phyloP scores from a whole-genome alignment of 1,284 basidiomycete genomes.

The Phlebopus sp. region DNA sequence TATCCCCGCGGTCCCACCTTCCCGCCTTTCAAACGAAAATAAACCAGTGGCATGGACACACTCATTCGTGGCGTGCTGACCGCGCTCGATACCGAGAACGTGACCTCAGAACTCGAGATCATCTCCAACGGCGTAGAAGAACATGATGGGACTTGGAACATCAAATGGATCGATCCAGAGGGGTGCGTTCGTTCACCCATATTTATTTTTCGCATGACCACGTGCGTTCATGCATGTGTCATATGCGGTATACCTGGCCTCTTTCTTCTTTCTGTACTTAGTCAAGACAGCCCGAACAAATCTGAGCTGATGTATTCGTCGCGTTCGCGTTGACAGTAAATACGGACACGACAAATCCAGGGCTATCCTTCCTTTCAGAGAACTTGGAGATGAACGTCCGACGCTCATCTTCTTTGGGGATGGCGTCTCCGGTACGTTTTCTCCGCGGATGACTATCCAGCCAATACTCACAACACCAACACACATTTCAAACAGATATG shows the following conservation, averaged over 20 bases:
- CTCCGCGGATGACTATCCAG: neutral
- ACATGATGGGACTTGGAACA: conserved; percentile 76
- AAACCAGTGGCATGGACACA: conserved; percentile 82
- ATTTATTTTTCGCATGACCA: neutral
- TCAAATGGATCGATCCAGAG: conserved; percentile 85
- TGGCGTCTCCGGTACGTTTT: conserved; percentile 78
- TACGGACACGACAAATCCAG: conserved; percentile 94
- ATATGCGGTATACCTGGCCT: too few species aligned
- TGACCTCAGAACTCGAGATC: conserved; percentile 77
- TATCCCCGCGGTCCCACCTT: neutral
- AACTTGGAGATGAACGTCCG: conserved; percentile 61
- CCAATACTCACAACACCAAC: neutral
- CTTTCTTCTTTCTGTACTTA: neutral
- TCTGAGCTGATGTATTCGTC: neutral
- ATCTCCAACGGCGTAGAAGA: conserved; percentile 84
- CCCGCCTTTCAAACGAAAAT: neutral
- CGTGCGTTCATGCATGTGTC: too few species aligned
- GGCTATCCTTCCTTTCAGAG: conserved; percentile 84
- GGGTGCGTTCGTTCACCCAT: conserved; percentile 44
- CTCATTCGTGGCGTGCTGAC: conserved; percentile 85
- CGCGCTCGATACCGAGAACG: conserved; percentile 69
- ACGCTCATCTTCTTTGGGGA: conserved; percentile 94
- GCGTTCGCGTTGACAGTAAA: conserved; percentile 41
- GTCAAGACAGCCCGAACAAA: neutral
- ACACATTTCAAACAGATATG: conserved; percentile 56